Conservation (phyloP, 306 rosid species). For the Quercus parvula region DNA sequence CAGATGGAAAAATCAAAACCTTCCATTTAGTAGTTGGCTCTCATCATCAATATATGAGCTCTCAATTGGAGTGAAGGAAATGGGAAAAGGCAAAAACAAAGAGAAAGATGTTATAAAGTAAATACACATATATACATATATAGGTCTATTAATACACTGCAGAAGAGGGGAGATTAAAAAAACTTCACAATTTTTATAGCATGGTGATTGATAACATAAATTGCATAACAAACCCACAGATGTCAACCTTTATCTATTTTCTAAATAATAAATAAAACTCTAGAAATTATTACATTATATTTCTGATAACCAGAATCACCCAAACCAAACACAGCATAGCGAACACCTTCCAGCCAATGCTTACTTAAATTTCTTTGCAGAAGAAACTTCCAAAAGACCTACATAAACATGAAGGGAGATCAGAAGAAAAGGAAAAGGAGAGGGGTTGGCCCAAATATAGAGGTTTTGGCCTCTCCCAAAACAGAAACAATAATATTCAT, state of each 20-base stretch:
- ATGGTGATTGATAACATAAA: not conserved
- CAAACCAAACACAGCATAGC: constrained; percentile 79
- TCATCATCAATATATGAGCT: not conserved
- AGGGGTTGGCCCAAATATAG: not conserved
- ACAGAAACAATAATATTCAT: not conserved
- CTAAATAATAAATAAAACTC: not conserved
- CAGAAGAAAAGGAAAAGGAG: constrained; percentile 13
- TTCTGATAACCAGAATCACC: constrained; percentile 94
- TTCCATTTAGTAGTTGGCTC: not conserved
- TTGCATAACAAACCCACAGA: not conserved
- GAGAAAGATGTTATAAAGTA: not conserved
- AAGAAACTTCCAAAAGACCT: constrained; percentile 89
- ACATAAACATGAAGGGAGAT: constrained; percentile 7
- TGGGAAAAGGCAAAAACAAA: not conserved
- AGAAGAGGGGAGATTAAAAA: not conserved
- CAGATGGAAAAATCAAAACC: not conserved
- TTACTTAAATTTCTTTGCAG: constrained; percentile 66
- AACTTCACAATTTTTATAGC: not conserved
- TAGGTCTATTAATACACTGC: not conserved
- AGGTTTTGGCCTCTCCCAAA: not conserved
- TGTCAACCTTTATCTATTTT: not conserved
- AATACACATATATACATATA: not conserved
- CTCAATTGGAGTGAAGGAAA: not conserved
- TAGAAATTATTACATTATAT: constrained; percentile 63
- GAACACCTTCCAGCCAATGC: constrained; percentile 72